Percentiles rank a stretch among this genome's conserved stretches.
Evolutionary conservation across 768 basidiomycete genomes (phyloP).

Genomic region (Asterophora parasitica): DNA sequence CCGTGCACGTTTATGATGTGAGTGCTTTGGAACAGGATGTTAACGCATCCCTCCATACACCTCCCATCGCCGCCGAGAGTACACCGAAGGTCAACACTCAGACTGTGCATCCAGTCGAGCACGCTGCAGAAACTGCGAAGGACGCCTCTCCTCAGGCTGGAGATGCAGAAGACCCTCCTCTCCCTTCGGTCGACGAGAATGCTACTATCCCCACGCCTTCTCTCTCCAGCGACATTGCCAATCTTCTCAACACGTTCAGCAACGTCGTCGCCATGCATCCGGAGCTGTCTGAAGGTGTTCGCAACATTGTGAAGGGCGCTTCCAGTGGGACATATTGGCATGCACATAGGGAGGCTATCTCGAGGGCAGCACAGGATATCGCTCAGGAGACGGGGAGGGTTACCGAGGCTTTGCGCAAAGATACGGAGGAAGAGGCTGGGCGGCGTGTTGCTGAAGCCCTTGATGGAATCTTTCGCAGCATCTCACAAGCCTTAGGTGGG

Average conservation of each 20-base stretch:
- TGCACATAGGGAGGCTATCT: slow-evolving; percentile 53
- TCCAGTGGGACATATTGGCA: slow-evolving; percentile 67
- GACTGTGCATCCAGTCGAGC: slow-evolving; percentile 9
- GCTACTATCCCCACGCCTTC: slow-evolving; percentile 31
- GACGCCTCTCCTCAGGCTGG: not conserved
- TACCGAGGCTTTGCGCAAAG: slow-evolving; percentile 41
- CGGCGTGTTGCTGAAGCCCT: slow-evolving; percentile 59
- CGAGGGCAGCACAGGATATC: slow-evolving; percentile 52
- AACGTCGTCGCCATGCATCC: slow-evolving; percentile 60
- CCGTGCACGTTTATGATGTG: slow-evolving; percentile 56
- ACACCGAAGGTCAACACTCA: slow-evolving; percentile 29
- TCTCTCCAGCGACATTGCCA: slow-evolving; percentile 60
- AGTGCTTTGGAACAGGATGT: slow-evolving; percentile 12
- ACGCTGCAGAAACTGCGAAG: slow-evolving; percentile 1
- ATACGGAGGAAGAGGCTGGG: slow-evolving; percentile 62
- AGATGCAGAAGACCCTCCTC: slow-evolving; percentile 39
- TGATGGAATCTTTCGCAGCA: slow-evolving; percentile 49
- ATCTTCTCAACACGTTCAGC: slow-evolving; percentile 52
- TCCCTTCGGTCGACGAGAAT: slow-evolving; percentile 39
- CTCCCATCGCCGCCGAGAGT: slow-evolving; percentile 26
- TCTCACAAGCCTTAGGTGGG: slow-evolving; percentile 31
- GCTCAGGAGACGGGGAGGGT: slow-evolving; percentile 40
- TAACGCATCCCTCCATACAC: slow-evolving; percentile 3
- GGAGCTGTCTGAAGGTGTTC: slow-evolving; percentile 64
- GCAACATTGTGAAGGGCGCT: slow-evolving; percentile 58